phyloP scores from a whole-genome alignment of 495 filamentous ascomycete genomes.

The Aspergillus avenaceus region DNA sequence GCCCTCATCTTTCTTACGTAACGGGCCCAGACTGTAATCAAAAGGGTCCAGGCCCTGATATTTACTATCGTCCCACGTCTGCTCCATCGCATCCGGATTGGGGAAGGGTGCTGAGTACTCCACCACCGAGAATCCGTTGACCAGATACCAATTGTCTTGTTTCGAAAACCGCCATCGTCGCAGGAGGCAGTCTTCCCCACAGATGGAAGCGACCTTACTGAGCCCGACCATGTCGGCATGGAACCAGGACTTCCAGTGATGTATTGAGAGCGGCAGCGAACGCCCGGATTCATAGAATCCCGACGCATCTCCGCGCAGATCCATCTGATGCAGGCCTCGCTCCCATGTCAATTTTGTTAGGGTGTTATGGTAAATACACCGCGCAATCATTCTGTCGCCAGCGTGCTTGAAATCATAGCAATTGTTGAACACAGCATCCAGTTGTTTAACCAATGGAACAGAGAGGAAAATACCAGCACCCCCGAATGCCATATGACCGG shows the following conservation, averaged over 20 bases:
- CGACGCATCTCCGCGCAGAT: conserved; percentile 45
- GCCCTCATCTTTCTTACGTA: conserved; percentile 12
- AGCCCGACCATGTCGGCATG: conserved; percentile 47
- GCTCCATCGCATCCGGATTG: conserved; percentile 19
- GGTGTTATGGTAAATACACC: conserved; percentile 51
- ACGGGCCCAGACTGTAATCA: conserved; percentile 17
- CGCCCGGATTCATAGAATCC: conserved; percentile 56
- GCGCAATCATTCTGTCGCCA: conserved; percentile 44
- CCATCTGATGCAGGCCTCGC: conserved; percentile 48
- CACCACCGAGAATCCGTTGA: conserved; percentile 20
- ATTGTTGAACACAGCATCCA: conserved; percentile 31
- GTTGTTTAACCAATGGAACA: conserved; percentile 35
- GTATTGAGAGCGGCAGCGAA: conserved; percentile 47
- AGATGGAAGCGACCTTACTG: conserved; percentile 46
- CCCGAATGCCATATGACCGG: conserved; percentile 49
- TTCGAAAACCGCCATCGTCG: conserved; percentile 52
- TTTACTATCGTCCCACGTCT: conserved; percentile 21
- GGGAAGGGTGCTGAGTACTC: conserved; percentile 11
- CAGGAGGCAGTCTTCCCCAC: conserved; percentile 52
- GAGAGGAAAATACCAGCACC: conserved; percentile 59
- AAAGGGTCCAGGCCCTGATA: conserved; percentile 14
- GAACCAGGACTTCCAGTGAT: conserved; percentile 58
- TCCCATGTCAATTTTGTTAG: conserved; percentile 46
- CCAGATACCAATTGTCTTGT: conserved; percentile 20
- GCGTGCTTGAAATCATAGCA: conserved; percentile 36